Evolutionary conservation across 768 basidiomycete species (phyloP), one percentile per base, ranked within the genome.

Genomic region (Lactarius akahatsu): DNA sequence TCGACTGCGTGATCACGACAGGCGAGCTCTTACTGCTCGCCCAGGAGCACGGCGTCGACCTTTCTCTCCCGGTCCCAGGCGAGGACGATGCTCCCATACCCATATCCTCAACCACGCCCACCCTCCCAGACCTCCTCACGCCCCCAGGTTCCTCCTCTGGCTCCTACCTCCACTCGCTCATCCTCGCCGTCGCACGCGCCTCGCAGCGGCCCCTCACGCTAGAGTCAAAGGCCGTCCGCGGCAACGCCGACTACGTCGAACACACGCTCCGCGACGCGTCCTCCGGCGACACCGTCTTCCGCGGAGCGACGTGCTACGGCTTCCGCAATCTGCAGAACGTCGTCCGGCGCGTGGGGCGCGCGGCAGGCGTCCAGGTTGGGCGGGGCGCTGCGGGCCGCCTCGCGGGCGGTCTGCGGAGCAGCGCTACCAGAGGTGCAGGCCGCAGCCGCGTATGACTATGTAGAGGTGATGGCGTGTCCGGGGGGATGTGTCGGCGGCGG

Each of bases 391-490:
- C 87, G 5, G 86, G 87, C 15, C 76, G 78, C 55, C 70, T 82
- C 32, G 77, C 75, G 0, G 77, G 74, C 3, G 36, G 73, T 67
- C 62, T 60, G 74, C 64, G 71, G 63, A 69, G 67, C 58, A 59
- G 76, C 71, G 47, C 72, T 69, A 71, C 72, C 54, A 69, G 15
- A 82, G 61, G 78, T 76, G 60, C 36, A 4, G 36, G 36, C 36
- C 3, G 11, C 36, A 38, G 78, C 75, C 66, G 79, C 81, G 52
- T 93, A 93, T 74, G 94, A 96, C 78, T 97, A 94, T 76, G 88
- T 96, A 47, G 95, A 97, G 74, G 94, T 99, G 69, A 98, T 99
- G 97, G 97, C 97, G 40, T 99, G 97, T 79, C 97, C 97, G 0
- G 88, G 90, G 0, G 97, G 97, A 20, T 98, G 97, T 76, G 93